These are phyloP conservation scores for Vinca major DNA, from an alignment of 305 asterid genomes.

Conservation along the genomic window DNA sequence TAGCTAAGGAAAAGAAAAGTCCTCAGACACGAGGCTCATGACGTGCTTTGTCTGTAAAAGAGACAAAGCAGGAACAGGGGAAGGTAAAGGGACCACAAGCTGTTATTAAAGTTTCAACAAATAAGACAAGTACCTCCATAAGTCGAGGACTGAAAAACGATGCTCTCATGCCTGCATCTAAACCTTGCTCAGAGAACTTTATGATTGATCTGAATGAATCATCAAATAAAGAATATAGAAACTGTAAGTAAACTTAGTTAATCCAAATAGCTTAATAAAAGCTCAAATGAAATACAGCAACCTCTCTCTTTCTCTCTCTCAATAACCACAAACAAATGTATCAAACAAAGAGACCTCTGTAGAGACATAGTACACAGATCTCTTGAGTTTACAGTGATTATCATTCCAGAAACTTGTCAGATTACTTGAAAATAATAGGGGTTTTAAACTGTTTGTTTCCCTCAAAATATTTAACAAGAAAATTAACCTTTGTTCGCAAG, in stretches of 20 bases:
- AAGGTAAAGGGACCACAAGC: neutral
- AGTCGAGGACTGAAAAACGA: constrained; percentile 91
- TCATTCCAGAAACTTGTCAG: constrained; percentile 1
- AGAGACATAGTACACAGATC: neutral
- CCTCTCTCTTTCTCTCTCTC: neutral
- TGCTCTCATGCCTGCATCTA: constrained; percentile 71
- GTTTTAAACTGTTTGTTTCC: neutral
- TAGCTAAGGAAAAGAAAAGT: neutral
- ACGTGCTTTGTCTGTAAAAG: neutral
- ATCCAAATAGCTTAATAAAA: neutral
- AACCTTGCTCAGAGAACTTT: constrained; percentile 78
- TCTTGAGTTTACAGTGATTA: neutral
- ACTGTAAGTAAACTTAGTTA: neutral
- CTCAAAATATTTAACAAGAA: neutral
- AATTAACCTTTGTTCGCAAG: neutral
- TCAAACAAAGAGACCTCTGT: neutral
- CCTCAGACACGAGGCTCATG: neutral
- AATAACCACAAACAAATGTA: no score
- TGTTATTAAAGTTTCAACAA: constrained; percentile 3
- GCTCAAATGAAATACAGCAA: neutral
- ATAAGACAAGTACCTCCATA: constrained; percentile 66
- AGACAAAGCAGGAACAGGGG: neutral
- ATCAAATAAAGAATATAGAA: constrained; percentile 11
- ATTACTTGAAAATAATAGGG: neutral
- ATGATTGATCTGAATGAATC: constrained; percentile 58